Evolutionary conservation across 768 basidiomycete species (phyloP).

Genomic region (Lactarius akahatsu): DNA sequence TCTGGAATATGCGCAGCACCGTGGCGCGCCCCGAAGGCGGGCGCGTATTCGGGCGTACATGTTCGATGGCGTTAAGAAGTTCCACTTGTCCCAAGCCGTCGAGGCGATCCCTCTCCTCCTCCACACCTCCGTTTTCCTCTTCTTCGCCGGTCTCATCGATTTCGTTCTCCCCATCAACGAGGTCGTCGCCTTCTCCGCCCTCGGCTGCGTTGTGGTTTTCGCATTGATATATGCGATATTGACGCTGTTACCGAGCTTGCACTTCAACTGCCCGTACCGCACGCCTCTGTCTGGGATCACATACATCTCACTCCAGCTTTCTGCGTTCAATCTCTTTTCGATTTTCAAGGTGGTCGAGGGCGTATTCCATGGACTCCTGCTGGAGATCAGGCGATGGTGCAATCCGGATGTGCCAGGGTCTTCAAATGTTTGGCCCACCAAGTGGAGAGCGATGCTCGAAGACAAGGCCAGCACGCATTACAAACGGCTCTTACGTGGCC

Average conservation of each 20-base stretch:
- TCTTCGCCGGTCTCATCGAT: neutral
- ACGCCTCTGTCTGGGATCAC: slow-evolving; percentile 4
- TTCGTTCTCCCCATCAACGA: slow-evolving; percentile 5
- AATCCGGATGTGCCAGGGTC: neutral
- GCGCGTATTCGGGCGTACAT: neutral
- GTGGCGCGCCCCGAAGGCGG: neutral
- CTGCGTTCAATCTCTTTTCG: neutral
- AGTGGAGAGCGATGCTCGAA: neutral
- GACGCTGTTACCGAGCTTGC: neutral
- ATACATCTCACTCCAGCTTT: neutral
- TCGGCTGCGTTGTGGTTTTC: neutral
- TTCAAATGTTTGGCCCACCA: neutral
- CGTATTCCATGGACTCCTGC: neutral
- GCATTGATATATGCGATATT: neutral
- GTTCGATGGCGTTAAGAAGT: neutral
- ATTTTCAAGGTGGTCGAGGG: neutral
- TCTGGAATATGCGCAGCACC: slow-evolving; percentile 1
- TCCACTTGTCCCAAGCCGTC: neutral
- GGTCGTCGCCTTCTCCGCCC: neutral
- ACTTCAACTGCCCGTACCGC: neutral
- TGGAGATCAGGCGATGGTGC: neutral
- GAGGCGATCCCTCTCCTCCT: neutral
- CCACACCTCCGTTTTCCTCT: neutral
- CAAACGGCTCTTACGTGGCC: neutral
- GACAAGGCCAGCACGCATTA: no score